phyloP scores from a whole-genome alignment of 176 grass and related monocot species.

The Oryza longistaminata region DNA sequence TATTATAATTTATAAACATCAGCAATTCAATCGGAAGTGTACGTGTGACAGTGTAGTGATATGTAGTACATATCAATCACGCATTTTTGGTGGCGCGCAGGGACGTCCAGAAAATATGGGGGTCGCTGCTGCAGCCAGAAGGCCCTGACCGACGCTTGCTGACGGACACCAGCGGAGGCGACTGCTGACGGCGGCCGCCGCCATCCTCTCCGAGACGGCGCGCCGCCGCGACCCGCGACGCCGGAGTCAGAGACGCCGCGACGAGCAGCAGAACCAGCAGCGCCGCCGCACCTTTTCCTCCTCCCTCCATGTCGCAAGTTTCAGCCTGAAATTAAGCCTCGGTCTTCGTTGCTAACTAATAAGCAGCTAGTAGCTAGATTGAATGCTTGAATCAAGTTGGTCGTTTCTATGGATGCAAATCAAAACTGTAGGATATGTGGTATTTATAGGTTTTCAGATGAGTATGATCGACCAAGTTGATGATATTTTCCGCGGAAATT shows the following conservation, averaged over 20 bases:
- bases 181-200: neutral
- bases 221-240: neutral
- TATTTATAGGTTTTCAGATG: neutral
- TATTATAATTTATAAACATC: no score
- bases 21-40: no score
- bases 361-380: no score
- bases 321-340: no score
- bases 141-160: neutral
- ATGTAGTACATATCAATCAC: neutral
- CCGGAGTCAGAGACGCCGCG: neutral
- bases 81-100: neutral
- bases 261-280: neutral
- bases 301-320: no score
- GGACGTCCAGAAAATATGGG: neutral
- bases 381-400: no score
- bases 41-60: no score
- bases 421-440: neutral
- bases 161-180: neutral
- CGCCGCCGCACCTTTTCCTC: no score
- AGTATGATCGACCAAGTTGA: neutral
- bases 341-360: no score
- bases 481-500: no score
- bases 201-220: neutral
- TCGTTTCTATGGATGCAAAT: neutral
- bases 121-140: neutral